Evolutionary conservation across 257 asterid species (phyloP), one percentile per base, ranked within the genome.

Genomic region (Cordia subcordata): DNA sequence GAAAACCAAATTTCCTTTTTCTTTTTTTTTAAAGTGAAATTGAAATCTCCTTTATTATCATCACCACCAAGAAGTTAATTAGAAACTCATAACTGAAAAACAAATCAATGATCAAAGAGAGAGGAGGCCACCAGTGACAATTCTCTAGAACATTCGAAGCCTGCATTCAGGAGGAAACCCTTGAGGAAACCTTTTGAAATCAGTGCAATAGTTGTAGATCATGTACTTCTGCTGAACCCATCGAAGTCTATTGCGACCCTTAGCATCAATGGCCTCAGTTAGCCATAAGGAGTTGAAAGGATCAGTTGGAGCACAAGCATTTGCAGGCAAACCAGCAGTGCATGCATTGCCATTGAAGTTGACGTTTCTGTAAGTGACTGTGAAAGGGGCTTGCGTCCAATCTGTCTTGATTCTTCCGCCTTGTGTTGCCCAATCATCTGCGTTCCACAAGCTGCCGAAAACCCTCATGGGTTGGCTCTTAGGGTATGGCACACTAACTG

Each of bases 351-450:
- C 87, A 21, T 63, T 57, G 32, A 61, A 58, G 11, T 78, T 78
- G 67, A 68, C 63, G 23, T 78, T 69, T 20, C 49, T 62, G 79
- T 79, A 82, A 11, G 39, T 49, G 10, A 76, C 86, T 0, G 67
- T 60, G 65, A 85, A 82, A 3, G 94, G 90, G 11, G 87, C 81
- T 65, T 63, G 57, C 1, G 77, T n/a, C 94, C 94, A 82, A 3
- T 85, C 81, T 0, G 85, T 77, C 74, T 79, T 85, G 39, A 85
- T 77, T 16, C 76, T 19, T 1, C 94, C 89, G 18, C 94, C 94
- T 42, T 85, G 86, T 17, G 93, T 81, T 0, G 93, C 88, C 88
- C 88, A 85, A 11, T 77, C 87, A n/a, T 78, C 90, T 0, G 88
- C 91, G 0, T 78, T 55, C 90, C 94, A 85, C 9, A 85, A 51